phyloP scores from a whole-genome alignment of 306 rosid genomes.

The Spatholobus suberectus region DNA sequence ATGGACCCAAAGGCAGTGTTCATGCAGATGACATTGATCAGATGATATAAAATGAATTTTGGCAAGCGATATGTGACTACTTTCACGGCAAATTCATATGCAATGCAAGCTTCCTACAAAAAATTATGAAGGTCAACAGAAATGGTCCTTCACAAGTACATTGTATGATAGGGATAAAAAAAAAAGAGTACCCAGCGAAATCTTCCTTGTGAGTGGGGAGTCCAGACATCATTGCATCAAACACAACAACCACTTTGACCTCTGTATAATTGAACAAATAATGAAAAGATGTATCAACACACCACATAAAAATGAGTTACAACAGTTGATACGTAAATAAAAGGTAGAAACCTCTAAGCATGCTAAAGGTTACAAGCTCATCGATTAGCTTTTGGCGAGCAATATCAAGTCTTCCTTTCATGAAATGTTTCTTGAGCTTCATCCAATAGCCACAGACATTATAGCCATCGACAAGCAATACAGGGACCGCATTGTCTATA shows the following conservation, averaged over 20 bases:
- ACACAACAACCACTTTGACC: conserved; percentile 87
- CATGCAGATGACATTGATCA: background rate
- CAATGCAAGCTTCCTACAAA: conserved; percentile 1
- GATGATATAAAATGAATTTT: background rate
- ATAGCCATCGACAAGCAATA: conserved; percentile 92
- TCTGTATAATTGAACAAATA: conserved; percentile 58
- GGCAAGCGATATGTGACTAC: background rate
- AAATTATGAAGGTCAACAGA: background rate
- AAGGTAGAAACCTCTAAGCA: conserved; percentile 69
- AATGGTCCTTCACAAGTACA: conserved; percentile 14
- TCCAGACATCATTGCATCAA: conserved; percentile 97
- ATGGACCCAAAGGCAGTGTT: background rate
- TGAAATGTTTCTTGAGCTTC: conserved; percentile 84
- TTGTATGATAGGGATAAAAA: conserved; percentile 5
- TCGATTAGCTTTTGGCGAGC: conserved; percentile 89
- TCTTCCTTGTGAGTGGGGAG: conserved; percentile 81
- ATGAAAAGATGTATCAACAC: conserved; percentile 11
- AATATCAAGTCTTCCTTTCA: conserved; percentile 72
- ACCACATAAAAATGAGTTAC: no score
- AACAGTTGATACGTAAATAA: background rate
- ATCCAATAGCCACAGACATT: conserved; percentile 95
- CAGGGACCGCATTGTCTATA: conserved; percentile 71
- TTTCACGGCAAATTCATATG: background rate
- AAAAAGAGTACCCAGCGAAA: conserved; percentile 71
- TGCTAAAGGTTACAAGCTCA: conserved; percentile 79